Evolutionary conservation across 2,329 filamentous ascomycete species (phyloP).

Genomic region (Arthrocladium fulminans): DNA sequence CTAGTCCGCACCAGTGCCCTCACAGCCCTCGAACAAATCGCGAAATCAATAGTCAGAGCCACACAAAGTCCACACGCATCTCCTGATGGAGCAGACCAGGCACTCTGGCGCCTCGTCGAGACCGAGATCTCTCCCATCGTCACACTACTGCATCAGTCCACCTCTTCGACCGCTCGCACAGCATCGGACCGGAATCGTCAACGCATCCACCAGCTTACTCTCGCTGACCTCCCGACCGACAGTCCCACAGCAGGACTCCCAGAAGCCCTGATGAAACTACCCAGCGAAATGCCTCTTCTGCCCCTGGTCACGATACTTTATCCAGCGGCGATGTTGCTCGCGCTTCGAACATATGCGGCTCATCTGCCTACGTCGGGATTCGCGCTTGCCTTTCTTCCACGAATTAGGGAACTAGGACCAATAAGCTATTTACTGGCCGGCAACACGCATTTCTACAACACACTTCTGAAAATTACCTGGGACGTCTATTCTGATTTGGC

Average conservation of each 20-base stretch:
- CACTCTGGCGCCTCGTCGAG: constrained; percentile 13
- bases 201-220: not conserved
- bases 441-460: constrained; percentile 36
- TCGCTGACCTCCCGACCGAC: not conserved
- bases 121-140: constrained; percentile 16
- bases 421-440: constrained; percentile 36
- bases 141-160: constrained; percentile 5
- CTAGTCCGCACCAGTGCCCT: not conserved
- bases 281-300: constrained; percentile 25
- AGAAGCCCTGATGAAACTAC: constrained; percentile 25
- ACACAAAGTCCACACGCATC: not conserved
- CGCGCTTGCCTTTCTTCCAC: constrained; percentile 33
- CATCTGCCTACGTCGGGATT: constrained; percentile 34
- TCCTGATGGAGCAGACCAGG: too few species aligned
- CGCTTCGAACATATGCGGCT: constrained; percentile 32
- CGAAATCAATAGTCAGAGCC: too few species aligned
- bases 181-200: not conserved
- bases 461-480: constrained; percentile 37
- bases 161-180: not conserved
- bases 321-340: constrained; percentile 32
- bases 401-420: constrained; percentile 33
- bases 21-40: not conserved
- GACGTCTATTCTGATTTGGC: constrained; percentile 33
- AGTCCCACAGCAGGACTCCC: not conserved
- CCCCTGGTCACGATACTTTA: constrained; percentile 32